Base-by-base conservation (phyloP, 176 grass and related monocot genomes). In the Areca catechu region DNA sequence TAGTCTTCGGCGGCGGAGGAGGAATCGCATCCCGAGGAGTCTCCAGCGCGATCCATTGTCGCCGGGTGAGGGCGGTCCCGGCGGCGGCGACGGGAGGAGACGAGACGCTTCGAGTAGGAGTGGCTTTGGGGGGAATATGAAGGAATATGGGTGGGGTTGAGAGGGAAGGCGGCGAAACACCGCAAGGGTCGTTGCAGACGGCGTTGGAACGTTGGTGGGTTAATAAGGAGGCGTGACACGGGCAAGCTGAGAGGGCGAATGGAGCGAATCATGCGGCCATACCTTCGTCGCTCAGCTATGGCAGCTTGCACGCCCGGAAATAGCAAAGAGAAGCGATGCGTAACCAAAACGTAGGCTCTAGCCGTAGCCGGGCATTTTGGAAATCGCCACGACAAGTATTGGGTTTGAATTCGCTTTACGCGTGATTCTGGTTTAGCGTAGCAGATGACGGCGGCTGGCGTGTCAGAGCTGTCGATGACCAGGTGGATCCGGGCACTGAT, bases 41-140 rank as follows among this genome's bases (percentile, higher is more conserved):
- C 29, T 19, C 49, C 19, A 56, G 68, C 34, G 59, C 71, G 78
- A 79, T 82, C 82, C 86, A 90, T 90, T 59, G 54, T 43, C 21
- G 23, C 77, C 83, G 60, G 1, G 7, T 4, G 29, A 28, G 64
- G n/a, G 24, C 23, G 34, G 1, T 43, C 34, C 34, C 7, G 51
- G 74, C 50, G 37, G 5, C 49, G 50, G 67, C 22, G 18, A 62
- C 24, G 48, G 6, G 69, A 29, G 18, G 29, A 6, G 37, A 21
- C 1, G 27, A 49, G 10, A 63, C n/a, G 17, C 1, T 3, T 25
- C 30, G 22, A 22, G 50, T 4, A 48, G 47, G 27, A 29, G 27
- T 6, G 27, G 34, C 10, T 43, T 12, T 2, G 1, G 9, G 34
- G 34, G 34, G 10, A 10, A 14, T 43, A 43, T 43, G 34, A 12